Evolutionary conservation across 768 basidiomycete species (phyloP), one percentile per base, ranked within the genome.

Genomic region (Agaricus sinodeliciosus): DNA sequence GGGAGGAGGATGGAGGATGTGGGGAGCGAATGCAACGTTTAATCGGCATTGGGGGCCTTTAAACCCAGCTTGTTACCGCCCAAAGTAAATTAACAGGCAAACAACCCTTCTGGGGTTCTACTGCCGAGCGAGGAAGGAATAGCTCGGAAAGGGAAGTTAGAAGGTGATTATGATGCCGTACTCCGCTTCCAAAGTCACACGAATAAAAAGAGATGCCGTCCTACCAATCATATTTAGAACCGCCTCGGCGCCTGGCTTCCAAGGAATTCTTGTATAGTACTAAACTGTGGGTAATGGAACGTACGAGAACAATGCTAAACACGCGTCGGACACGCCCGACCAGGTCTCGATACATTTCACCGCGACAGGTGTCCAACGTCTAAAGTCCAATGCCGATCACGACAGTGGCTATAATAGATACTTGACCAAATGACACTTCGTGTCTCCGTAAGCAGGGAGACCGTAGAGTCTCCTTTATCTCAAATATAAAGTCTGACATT

Each of bases 41-140:
- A 71, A 70, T 71, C 57, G 64, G 66, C 58, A 65, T 67, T 67
- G 66, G 69, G 65, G 63, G 65, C 62, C 68, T 73, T 75, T 75
- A 74, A 73, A 71, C 66, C 47, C 69, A 72, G 39, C 51, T 70
- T 67, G 63, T 62, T 62, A 60, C 61, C 63, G 65, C 67, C 68
- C 62, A 63, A 67, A 65, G 62, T 61, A 74, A 72, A 73, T 74
- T 71, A 72, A 73, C 70, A 75, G 72, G 72, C 72, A 71, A 73
- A 73, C 67, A 71, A 70, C 71, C 56, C 74, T 75, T 75, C 77
- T 47, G 72, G 52, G 47, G 45, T 54, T 54, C 52, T 54, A 46
- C 52, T 47, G 65, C 69, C 69, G 69, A 70, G 66, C 71, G 69
- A 73, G 72, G 75, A 75, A 76, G 71, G 66, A 63, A 65, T 61